These are phyloP conservation scores for Macrophomina pseudophaseolina DNA, from an alignment of 2,329 filamentous ascomycete species.

Conservation along the genomic window DNA sequence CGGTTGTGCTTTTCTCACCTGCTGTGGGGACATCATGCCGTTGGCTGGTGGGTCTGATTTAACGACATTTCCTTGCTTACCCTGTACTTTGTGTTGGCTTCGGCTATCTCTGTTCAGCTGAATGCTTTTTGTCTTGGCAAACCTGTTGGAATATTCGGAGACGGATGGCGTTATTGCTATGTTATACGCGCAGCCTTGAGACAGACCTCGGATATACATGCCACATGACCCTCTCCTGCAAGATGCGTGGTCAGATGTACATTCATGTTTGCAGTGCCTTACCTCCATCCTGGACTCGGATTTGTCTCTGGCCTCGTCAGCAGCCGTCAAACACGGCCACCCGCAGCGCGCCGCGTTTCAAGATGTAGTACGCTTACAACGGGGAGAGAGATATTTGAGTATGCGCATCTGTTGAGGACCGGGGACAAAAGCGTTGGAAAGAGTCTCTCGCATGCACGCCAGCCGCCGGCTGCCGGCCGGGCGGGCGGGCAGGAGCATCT, in stretches of 20 bases:
- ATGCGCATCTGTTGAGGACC: conserved; percentile 14
- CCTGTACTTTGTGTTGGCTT: not conserved
- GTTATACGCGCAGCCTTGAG: not conserved
- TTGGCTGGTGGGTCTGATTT: not conserved
- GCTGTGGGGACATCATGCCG: not conserved
- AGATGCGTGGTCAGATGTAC: not conserved
- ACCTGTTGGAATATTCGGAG: not conserved
- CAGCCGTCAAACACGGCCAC: not conserved
- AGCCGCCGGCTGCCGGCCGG: conserved; percentile 6
- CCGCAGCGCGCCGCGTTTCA: not conserved
- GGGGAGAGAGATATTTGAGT: not conserved
- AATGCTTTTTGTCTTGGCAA: not conserved
- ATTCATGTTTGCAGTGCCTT: not conserved
- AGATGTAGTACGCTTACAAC: conserved; percentile 4
- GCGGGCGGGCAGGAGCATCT: conserved; percentile 8
- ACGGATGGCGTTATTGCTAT: not conserved
- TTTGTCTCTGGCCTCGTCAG: not conserved
- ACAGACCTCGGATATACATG: not conserved
- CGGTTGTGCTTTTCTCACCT: not conserved
- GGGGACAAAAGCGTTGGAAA: conserved; percentile 10
- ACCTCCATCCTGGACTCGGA: not conserved
- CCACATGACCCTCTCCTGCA: not conserved
- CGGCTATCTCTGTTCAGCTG: not conserved
- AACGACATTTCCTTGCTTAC: not conserved
- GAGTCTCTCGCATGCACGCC: conserved; percentile 4